Evolutionary conservation across 306 rosid genomes (phyloP).

Genomic region (Spatholobus suberectus): DNA sequence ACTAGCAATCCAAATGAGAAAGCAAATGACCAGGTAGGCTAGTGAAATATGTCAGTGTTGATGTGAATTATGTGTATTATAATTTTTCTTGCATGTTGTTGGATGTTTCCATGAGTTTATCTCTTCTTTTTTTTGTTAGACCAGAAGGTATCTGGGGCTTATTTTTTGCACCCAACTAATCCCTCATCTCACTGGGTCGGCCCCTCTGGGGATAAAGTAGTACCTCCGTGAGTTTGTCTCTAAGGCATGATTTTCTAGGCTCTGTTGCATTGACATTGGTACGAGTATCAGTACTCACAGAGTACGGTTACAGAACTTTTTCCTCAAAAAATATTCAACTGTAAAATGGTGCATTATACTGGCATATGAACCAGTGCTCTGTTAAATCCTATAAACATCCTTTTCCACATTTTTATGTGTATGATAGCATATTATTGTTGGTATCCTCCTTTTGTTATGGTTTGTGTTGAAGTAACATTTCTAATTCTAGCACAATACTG

Average conservation of each 20-base stretch:
- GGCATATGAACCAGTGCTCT: neutral
- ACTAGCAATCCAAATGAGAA: constrained; percentile 47
- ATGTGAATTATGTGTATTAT: neutral
- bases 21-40: constrained; percentile 54
- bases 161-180: too few relatives aligned
- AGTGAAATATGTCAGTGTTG: constrained; percentile 42
- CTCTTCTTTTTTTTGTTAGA: too few relatives aligned
- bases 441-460: constrained; percentile 16
- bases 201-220: too few relatives aligned
- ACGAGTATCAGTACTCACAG: too few relatives aligned
- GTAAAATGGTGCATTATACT: neutral
- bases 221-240: constrained; percentile 17
- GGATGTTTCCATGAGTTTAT: constrained; percentile 21
- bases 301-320: neutral
- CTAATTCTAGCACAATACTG: constrained; percentile 28
- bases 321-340: neutral
- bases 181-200: too few relatives aligned
- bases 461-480: constrained; percentile 15
- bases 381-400: constrained; percentile 2
- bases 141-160: too few relatives aligned
- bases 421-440: constrained; percentile 2
- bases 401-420: constrained; percentile 1
- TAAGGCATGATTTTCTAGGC: constrained; percentile 20
- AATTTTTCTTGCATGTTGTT: neutral
- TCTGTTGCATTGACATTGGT: neutral